Conservation (phyloP, 768 basidiomycete species). For the Suillus subluteus region DNA sequence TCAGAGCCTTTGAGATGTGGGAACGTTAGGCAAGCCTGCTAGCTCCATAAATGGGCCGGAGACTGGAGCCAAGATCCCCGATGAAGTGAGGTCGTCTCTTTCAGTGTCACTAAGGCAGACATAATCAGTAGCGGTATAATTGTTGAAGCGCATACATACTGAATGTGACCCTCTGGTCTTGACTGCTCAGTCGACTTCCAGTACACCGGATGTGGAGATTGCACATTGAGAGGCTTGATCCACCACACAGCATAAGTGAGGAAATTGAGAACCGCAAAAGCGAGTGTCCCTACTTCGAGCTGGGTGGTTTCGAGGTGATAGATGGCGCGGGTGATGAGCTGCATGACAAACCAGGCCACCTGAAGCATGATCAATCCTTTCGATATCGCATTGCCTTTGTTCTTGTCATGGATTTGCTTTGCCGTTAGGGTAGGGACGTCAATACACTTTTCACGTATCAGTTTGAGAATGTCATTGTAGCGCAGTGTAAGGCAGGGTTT, state of each 20-base stretch:
- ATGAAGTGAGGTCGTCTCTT: too few species aligned
- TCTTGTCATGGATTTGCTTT: slow-evolving; percentile 25
- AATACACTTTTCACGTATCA: background rate
- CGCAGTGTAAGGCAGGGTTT: background rate
- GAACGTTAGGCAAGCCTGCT: too few species aligned
- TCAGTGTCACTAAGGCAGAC: background rate
- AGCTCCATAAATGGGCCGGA: too few species aligned
- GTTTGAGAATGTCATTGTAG: background rate
- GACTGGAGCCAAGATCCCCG: too few species aligned
- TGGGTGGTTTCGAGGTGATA: slow-evolving; percentile 35
- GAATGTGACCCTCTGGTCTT: too few species aligned
- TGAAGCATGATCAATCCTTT: slow-evolving; percentile 27
- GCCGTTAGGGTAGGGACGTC: slow-evolving; percentile 10
- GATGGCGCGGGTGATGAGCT: slow-evolving; percentile 29
- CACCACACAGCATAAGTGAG: slow-evolving; percentile 41
- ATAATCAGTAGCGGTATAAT: background rate
- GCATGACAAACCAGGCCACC: slow-evolving; percentile 39
- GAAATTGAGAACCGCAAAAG: slow-evolving; percentile 35
- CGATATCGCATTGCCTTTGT: slow-evolving; percentile 36
- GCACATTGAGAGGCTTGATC: slow-evolving; percentile 42
- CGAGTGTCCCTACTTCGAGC: slow-evolving; percentile 41
- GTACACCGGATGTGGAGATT: slow-evolving; percentile 13
- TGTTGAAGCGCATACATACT: background rate
- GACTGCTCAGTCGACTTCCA: background rate
- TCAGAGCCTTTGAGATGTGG: too few species aligned